Conservation (phyloP, 1,139 yeast genomes). For the Geotrichum phurueaensis region DNA sequence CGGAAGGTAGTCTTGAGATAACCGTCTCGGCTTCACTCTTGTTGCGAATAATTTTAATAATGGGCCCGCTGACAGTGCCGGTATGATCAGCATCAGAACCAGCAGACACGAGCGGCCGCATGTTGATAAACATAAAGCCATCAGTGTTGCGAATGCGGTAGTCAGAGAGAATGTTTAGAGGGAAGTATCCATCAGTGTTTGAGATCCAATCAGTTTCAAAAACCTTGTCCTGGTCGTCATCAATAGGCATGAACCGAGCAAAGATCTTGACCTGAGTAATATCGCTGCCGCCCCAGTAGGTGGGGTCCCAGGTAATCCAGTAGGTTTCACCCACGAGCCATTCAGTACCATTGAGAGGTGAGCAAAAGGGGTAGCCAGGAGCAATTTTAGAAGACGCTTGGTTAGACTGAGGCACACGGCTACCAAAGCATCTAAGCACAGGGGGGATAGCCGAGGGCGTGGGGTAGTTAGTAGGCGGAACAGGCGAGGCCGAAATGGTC, state of each 20-base stretch:
- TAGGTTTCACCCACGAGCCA: constrained; percentile 41
- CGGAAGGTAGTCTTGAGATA: constrained; percentile 39
- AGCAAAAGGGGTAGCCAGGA: constrained; percentile 39
- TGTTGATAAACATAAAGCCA: constrained; percentile 37
- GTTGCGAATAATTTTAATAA: constrained; percentile 34
- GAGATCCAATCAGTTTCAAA: constrained; percentile 34
- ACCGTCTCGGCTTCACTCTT: constrained; percentile 30
- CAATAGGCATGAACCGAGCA: constrained; percentile 34
- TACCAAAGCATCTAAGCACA: constrained; percentile 39
- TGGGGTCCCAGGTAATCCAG: constrained; percentile 44
- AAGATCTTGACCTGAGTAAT: constrained; percentile 34
- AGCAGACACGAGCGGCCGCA: constrained; percentile 37
- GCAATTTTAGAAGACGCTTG: constrained; percentile 11
- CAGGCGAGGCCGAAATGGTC: constrained; percentile 35
- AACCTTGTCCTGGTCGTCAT: constrained; percentile 30
- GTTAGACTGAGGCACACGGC: constrained; percentile 34
- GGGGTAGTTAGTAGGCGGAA: constrained; percentile 35
- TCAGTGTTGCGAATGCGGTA: constrained; percentile 27
- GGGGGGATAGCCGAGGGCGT: constrained; percentile 37
- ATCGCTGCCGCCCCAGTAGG: constrained; percentile 37
- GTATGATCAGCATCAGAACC: constrained; percentile 34
- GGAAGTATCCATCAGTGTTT: constrained; percentile 38
- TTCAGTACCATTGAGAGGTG: constrained; percentile 39
- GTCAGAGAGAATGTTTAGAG: constrained; percentile 33
- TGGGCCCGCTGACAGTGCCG: constrained; percentile 39